Evolutionary conservation across 345 rosid genomes (phyloP).

Genomic region (Psidium guajava): DNA sequence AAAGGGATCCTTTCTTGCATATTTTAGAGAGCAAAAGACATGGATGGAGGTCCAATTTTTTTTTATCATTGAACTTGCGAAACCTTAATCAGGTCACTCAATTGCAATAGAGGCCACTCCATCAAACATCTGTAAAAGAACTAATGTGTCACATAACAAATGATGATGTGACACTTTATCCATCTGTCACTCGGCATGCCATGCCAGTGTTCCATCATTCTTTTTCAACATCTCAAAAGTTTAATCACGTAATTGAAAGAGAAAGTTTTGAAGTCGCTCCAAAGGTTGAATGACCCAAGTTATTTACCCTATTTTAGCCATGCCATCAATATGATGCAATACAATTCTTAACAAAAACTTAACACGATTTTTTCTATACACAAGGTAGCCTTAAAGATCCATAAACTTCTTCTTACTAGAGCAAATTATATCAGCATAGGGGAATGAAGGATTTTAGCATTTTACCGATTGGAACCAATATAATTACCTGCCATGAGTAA

Average conservation of each 20-base stretch:
- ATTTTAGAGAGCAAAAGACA: background rate
- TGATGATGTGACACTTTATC: background rate
- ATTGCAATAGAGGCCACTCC: background rate
- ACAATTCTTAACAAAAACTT: background rate
- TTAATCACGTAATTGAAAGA: background rate
- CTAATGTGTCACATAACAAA: background rate
- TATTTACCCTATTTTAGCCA: background rate
- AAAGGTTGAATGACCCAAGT: background rate
- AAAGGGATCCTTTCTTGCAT: background rate
- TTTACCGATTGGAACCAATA: background rate
- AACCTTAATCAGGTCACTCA: background rate
- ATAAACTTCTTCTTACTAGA: background rate
- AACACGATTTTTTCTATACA: background rate
- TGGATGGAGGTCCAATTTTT: background rate
- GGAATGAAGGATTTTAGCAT: background rate
- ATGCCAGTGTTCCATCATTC: background rate
- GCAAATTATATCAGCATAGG: background rate
- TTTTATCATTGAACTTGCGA: background rate
- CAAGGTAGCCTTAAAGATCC: background rate
- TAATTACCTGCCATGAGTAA: background rate
- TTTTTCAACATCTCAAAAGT: background rate
- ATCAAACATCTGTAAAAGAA: background rate
- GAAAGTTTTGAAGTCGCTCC: background rate
- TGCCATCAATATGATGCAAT: background rate
- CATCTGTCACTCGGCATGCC: background rate